phyloP scores from a whole-genome alignment of 2,329 filamentous ascomycete species.

The Domatiomyces catenatus region DNA sequence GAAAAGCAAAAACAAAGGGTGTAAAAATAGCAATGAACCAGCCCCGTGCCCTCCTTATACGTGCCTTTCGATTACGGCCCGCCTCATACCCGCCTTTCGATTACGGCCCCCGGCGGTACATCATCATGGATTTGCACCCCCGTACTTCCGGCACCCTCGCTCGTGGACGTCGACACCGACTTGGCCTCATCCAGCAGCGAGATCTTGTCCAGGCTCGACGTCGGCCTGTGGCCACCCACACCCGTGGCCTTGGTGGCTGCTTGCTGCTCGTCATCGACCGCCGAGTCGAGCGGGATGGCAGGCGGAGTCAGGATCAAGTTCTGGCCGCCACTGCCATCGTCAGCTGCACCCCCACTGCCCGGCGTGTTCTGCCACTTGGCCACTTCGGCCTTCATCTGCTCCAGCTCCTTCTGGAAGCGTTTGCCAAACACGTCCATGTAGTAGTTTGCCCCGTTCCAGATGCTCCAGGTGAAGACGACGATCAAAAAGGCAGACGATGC shows the following conservation, averaged over 20 bases:
- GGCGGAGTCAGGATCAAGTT: slow-evolving; percentile 4
- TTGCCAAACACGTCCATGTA: slow-evolving; percentile 98
- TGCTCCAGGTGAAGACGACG: slow-evolving; percentile 79
- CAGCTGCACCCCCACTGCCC: slow-evolving; percentile 1
- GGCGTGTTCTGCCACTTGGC: slow-evolving; percentile 64
- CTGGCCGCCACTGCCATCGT: not conserved
- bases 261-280: slow-evolving; percentile 1
- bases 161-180: not conserved
- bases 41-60: slow-evolving; percentile 3
- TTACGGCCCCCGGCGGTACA: not conserved
- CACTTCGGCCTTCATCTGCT: slow-evolving; percentile 76
- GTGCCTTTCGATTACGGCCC: slow-evolving; percentile 1
- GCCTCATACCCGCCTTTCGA: not conserved
- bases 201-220: slow-evolving; percentile 12
- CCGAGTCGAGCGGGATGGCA: slow-evolving; percentile 2
- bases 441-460: slow-evolving; percentile 92
- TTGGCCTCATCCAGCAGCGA: slow-evolving; percentile 12
- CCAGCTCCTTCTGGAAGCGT: slow-evolving; percentile 89
- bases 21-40: not conserved
- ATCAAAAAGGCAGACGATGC: slow-evolving; percentile 63
- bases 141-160: not conserved
- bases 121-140: not conserved
- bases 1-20: not conserved
- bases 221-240: slow-evolving; percentile 3
- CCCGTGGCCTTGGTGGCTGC: not conserved